Conservation (phyloP, 1,139 yeast species). For the Scheffersomyces titani region DNA sequence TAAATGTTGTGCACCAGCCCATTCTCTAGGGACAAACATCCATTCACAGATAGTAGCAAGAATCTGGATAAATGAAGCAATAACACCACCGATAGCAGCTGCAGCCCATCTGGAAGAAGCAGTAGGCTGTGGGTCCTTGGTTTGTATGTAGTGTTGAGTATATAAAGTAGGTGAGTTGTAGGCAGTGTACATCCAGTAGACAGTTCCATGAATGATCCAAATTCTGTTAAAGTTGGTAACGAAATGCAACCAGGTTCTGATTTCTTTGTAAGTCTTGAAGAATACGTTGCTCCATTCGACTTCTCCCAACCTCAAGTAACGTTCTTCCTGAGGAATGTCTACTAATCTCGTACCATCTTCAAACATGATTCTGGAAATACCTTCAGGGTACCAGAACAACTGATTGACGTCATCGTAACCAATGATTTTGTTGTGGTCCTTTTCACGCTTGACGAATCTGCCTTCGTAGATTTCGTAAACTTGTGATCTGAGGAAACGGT, state of each 20-base stretch:
- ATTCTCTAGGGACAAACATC: constrained; percentile 94
- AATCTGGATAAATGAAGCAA: constrained; percentile 81
- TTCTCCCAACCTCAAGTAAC: constrained; percentile 88
- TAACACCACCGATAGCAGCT: constrained; percentile 87
- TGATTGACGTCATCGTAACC: constrained; percentile 99
- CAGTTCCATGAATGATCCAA: constrained; percentile 89
- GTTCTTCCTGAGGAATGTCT: constrained; percentile 86
- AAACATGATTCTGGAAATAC: constrained; percentile 87
- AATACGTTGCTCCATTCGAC: constrained; percentile 91
- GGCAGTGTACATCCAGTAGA: constrained; percentile 94
- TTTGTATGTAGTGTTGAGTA: constrained; percentile 82
- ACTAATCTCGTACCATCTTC: constrained; percentile 91
- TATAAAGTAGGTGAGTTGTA: constrained; percentile 90
- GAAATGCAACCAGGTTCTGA: constrained; percentile 97
- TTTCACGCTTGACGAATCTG: constrained; percentile 95
- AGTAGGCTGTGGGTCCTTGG: constrained; percentile 79
- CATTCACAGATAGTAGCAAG: constrained; percentile 90
- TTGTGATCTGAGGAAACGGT: constrained; percentile 88
- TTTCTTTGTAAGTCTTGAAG: constrained; percentile 94
- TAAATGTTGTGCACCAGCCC: constrained; percentile 99
- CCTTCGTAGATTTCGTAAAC: constrained; percentile 95
- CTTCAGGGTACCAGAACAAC: constrained; percentile 99
- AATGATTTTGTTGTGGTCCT: constrained; percentile 88
- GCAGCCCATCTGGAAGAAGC: constrained; percentile 92
- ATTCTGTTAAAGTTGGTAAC: constrained; percentile 96